These are phyloP conservation scores for Allomyces macrogynus DNA, from an alignment of 192 early-diverging fungal genomes.

Conservation along the genomic window DNA sequence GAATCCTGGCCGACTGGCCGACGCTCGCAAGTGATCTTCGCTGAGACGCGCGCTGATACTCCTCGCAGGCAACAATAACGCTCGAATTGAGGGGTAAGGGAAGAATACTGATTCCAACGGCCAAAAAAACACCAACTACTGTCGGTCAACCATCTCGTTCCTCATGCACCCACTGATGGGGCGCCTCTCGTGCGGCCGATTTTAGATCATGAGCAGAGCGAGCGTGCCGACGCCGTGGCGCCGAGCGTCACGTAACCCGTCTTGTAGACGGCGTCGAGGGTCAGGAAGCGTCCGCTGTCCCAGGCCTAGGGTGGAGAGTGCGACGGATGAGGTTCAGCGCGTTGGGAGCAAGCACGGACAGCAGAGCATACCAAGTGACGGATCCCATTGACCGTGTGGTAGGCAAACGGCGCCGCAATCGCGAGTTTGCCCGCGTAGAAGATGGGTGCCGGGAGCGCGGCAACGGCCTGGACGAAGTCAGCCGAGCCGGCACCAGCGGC, in stretches of 20 bases:
- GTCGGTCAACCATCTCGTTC: too few species aligned
- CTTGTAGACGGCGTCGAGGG: constrained; percentile 54
- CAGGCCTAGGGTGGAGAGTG: constrained; percentile 28
- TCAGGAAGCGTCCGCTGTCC: constrained; percentile 54
- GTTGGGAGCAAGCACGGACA: too few species aligned
- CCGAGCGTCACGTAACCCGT: constrained; percentile 61
- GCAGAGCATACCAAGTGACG: constrained; percentile 54
- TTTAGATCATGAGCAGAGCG: constrained; percentile 32
- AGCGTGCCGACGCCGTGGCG: constrained; percentile 33
- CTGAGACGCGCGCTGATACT: too few species aligned
- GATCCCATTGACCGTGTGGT: constrained; percentile 67
- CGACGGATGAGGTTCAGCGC: too few species aligned
- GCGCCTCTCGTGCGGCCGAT: too few species aligned
- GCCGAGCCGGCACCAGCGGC: constrained; percentile 44
- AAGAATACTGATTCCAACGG: too few species aligned
- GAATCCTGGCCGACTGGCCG: too few species aligned
- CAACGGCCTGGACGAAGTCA: constrained; percentile 38
- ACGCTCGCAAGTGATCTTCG: too few species aligned
- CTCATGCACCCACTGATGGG: too few species aligned
- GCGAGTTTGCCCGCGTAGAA: constrained; percentile 50
- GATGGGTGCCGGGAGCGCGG: constrained; percentile 40
- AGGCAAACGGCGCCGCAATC: constrained; percentile 51
- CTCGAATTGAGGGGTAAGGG: too few species aligned
- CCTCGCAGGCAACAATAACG: too few species aligned
- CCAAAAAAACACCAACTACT: too few species aligned